Percentiles rank a stretch among this genome's conserved stretches.
phyloP scores from a whole-genome alignment of 257 asterid species.

The Handroanthus guayacan region DNA sequence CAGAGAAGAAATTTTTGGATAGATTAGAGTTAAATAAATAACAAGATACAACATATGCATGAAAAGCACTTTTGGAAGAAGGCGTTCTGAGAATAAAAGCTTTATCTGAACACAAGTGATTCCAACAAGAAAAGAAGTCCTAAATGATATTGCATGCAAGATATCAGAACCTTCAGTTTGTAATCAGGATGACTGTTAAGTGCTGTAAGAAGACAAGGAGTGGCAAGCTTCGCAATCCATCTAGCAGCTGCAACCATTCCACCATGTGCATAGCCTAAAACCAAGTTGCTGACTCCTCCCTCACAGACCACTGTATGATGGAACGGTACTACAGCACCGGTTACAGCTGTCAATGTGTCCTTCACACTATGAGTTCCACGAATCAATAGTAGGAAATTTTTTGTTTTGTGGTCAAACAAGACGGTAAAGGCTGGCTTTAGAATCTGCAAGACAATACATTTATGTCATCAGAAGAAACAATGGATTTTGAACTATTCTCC shows the following conservation, averaged over 20 bases:
- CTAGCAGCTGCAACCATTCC: conserved; percentile 99
- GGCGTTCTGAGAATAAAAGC: not conserved
- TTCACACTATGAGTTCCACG: conserved; percentile 99
- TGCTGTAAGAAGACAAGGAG: conserved; percentile 75
- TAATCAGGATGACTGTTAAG: conserved; percentile 71
- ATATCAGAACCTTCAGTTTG: conserved; percentile 70
- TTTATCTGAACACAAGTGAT: conserved; percentile 8
- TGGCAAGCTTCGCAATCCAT: conserved; percentile 97
- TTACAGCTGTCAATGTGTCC: conserved; percentile 97
- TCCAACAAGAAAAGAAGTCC: not conserved
- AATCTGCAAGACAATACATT: conserved; percentile 62
- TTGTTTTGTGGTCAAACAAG: conserved; percentile 73
- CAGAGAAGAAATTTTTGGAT: not conserved
- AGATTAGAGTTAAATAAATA: not conserved
- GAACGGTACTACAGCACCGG: conserved; percentile 98
- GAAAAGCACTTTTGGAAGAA: not conserved
- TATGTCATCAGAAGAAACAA: conserved; percentile 5
- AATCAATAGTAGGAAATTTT: conserved; percentile 70
- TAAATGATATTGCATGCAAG: not conserved
- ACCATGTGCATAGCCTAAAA: conserved; percentile 96
- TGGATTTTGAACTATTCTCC: conserved; percentile 17
- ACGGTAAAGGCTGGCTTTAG: conserved; percentile 94
- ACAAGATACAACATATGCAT: conserved; percentile 2
- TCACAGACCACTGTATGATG: conserved; percentile 91
- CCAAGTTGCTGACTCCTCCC: conserved; percentile 92